Percentiles rank a stretch among this genome's conserved stretches.
Conservation (phyloP, 345 rosid genomes). For the Bretschneidera sinensis region DNA sequence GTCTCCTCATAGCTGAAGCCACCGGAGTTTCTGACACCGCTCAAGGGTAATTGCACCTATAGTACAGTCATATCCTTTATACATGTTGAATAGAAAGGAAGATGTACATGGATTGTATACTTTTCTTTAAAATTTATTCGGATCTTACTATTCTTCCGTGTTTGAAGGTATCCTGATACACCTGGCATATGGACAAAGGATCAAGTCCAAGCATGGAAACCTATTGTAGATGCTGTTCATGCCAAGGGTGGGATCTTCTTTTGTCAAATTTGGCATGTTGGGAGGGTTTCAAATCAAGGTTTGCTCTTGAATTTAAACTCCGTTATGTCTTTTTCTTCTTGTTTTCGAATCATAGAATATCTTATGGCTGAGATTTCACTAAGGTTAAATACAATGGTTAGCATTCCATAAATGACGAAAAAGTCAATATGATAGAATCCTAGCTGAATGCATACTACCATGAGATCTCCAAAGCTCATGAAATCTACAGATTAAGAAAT, state of each 20-base stretch:
- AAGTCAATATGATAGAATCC: too few relatives aligned
- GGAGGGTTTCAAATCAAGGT: slow-evolving; percentile 65
- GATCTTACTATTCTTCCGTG: background rate
- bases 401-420: too few relatives aligned
- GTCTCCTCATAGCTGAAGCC: slow-evolving; percentile 54
- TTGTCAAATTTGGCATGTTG: slow-evolving; percentile 73
- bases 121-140: slow-evolving; percentile 5
- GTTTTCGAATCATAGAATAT: too few relatives aligned
- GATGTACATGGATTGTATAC: background rate
- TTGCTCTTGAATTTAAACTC: background rate
- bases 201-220: slow-evolving; percentile 87
- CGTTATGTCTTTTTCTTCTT: too few relatives aligned
- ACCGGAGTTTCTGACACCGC: slow-evolving; percentile 67
- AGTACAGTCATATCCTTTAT: background rate
- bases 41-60: slow-evolving; percentile 31
- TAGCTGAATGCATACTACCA: too few relatives aligned
- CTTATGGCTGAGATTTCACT: too few relatives aligned
- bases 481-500: too few relatives aligned
- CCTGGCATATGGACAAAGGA: slow-evolving; percentile 82
- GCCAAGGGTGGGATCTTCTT: slow-evolving; percentile 69
- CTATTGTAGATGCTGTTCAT: slow-evolving; percentile 82
- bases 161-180: slow-evolving; percentile 33
- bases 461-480: too few relatives aligned
- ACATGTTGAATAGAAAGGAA: too few relatives aligned
- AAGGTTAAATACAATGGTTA: too few relatives aligned